Base-by-base conservation (phyloP, 345 rosid genomes). In the Citrus maxima region DNA sequence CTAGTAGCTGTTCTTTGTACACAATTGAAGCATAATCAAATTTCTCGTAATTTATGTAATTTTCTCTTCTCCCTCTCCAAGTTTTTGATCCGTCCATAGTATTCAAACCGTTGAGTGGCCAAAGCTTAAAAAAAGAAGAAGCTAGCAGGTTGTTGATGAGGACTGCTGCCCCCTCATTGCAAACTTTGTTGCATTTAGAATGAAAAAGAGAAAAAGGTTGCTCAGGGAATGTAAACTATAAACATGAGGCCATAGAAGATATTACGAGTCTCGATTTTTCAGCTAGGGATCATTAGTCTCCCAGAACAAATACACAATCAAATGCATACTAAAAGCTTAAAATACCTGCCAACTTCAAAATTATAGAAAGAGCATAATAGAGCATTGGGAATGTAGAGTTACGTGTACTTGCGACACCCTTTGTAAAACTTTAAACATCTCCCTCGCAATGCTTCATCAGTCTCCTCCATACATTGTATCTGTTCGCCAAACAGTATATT, bases 321-420 rank as follows among this genome's bases (percentile, higher is more conserved):
- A 58, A 34, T 19, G 70, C 65, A 6, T 64, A 14, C 2, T 70
- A 60, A 63, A 80, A 59, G 60, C n/a, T 76, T 58, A 10, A 49
- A 14, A 14, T 28, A 66, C 51, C 22, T n/a, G 40, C 61, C 68
- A 59, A 6, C 18, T 30, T 6, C 40, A 35, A 22, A 58, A 32
- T 42, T 42, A 35, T 65, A 38, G 59, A 70, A 12, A 70, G 13
- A 70, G 19, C 8, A 10, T 30, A 72, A 67, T 51, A 25, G 27
- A 65, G 12, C 79, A 75, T 70, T 14, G 8, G 27, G 69, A 54
- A 71, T 12, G 22, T 27, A 58, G 63, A 74, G 86, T 30, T 80
- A 92, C 94, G 93, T 87, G 85, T 89, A 90, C 74, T 90, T 92
- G 73, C 85, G 88, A 77, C 89, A 85, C 73, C 89, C 94, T 85